These are phyloP conservation scores for Ambrosia trifida DNA, from an alignment of 129 eudicot species.

Conservation along the genomic window DNA sequence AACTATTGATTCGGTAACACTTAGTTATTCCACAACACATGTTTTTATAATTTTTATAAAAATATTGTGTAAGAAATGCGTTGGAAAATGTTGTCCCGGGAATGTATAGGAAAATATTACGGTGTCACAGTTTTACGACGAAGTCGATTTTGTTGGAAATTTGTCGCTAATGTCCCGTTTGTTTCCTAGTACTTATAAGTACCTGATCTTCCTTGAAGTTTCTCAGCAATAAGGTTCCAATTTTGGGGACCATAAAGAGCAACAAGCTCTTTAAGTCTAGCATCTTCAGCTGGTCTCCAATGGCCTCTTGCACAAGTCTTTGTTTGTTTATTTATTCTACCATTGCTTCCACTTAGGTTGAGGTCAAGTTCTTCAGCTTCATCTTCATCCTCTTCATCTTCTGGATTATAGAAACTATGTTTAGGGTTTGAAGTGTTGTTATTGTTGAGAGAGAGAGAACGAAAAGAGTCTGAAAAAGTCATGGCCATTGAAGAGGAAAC, in stretches of 20 bases:
- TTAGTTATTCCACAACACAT: too few relatives aligned
- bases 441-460: slow-evolving; percentile 52
- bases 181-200: background rate
- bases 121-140: too few relatives aligned
- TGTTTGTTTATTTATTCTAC: slow-evolving; percentile 29
- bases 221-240: slow-evolving; percentile 97
- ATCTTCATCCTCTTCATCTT: slow-evolving; percentile 38
- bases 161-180: too few relatives aligned
- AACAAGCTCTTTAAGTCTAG: slow-evolving; percentile 90
- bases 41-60: too few relatives aligned
- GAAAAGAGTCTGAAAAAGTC: slow-evolving; percentile 42
- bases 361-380: slow-evolving; percentile 42
- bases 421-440: slow-evolving; percentile 30
- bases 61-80: too few relatives aligned
- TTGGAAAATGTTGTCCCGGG: too few relatives aligned
- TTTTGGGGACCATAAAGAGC: slow-evolving; percentile 95
- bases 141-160: too few relatives aligned
- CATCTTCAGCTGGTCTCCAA: slow-evolving; percentile 98
- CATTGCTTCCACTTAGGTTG: slow-evolving; percentile 53
- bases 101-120: too few relatives aligned
- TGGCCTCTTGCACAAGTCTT: slow-evolving; percentile 95
- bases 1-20: too few relatives aligned
- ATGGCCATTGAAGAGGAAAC: slow-evolving; percentile 27
- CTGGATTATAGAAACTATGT: slow-evolving; percentile 25
- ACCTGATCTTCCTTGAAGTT: slow-evolving; percentile 95